Evolutionary conservation across 2,329 filamentous ascomycete species (phyloP).

Genomic region (Neonectria ditissima): DNA sequence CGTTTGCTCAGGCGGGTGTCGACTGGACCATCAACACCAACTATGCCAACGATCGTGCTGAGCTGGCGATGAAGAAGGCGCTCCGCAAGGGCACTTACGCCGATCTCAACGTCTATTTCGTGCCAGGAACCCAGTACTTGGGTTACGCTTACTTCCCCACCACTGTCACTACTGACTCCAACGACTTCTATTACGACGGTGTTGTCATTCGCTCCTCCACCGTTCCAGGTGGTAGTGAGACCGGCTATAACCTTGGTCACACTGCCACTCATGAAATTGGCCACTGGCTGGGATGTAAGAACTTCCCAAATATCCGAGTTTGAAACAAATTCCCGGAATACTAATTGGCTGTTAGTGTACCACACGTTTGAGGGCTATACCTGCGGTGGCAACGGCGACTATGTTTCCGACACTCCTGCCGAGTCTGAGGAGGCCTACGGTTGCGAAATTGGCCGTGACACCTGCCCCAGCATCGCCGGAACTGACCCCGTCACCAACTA

Average conservation of each 20-base stretch:
- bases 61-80: constrained; percentile 57
- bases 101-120: constrained; percentile 53
- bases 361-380: constrained; percentile 55
- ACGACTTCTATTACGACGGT: constrained; percentile 51
- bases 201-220: constrained; percentile 54
- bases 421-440: constrained; percentile 48
- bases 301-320: background rate
- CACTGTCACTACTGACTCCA: constrained; percentile 30
- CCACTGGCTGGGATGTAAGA: constrained; percentile 54
- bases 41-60: constrained; percentile 58
- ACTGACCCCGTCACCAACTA: constrained; percentile 53
- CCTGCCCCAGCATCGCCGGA: constrained; percentile 49
- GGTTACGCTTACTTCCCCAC: constrained; percentile 62
- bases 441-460: constrained; percentile 51
- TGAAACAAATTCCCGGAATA: background rate
- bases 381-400: constrained; percentile 52
- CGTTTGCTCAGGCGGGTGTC: constrained; percentile 57
- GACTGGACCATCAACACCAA: constrained; percentile 60
- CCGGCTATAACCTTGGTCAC: constrained; percentile 48
- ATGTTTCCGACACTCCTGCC: constrained; percentile 55
- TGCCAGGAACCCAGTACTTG: constrained; percentile 31
- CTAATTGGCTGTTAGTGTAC: constrained; percentile 40
- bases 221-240: constrained; percentile 52
- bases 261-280: constrained; percentile 52
- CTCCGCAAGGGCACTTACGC: constrained; percentile 60